Conservation (phyloP, 2,329 filamentous ascomycete genomes). For the Apiospora pterosperma region DNA sequence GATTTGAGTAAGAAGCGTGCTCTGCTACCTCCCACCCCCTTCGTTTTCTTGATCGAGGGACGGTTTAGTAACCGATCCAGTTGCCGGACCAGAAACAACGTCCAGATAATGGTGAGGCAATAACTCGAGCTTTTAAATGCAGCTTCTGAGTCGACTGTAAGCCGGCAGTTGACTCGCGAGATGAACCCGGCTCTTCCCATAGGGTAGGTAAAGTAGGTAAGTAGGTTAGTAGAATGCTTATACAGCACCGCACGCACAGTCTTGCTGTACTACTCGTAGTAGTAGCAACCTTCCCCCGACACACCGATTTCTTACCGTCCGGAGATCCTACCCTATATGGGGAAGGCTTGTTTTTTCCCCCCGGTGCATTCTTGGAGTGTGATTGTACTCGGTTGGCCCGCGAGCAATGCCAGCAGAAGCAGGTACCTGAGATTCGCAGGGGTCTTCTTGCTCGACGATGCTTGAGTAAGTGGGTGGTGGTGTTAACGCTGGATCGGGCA, state of each 20-base stretch:
- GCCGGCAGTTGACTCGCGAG: background rate
- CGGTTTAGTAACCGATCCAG: background rate
- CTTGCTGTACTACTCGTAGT: too few relatives aligned
- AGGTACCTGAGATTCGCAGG: background rate
- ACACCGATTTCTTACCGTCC: background rate
- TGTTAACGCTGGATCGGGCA: background rate
- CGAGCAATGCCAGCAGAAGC: background rate
- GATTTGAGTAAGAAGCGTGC: background rate
- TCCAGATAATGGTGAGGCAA: background rate
- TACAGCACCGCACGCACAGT: background rate
- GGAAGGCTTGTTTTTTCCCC: background rate
- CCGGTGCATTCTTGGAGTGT: background rate
- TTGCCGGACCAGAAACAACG: background rate
- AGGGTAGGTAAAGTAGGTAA: background rate
- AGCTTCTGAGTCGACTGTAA: background rate
- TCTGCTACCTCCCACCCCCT: background rate
- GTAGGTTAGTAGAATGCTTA: background rate
- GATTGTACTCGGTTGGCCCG: background rate
- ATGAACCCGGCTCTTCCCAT: background rate
- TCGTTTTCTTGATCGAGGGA: background rate
- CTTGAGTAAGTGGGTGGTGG: background rate
- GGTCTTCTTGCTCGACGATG: background rate
- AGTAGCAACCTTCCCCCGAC: background rate
- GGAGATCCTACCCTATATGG: background rate
- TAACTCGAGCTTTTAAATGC: background rate